Evolutionary conservation across 768 basidiomycete species (phyloP).

Genomic region (Russula foetens): DNA sequence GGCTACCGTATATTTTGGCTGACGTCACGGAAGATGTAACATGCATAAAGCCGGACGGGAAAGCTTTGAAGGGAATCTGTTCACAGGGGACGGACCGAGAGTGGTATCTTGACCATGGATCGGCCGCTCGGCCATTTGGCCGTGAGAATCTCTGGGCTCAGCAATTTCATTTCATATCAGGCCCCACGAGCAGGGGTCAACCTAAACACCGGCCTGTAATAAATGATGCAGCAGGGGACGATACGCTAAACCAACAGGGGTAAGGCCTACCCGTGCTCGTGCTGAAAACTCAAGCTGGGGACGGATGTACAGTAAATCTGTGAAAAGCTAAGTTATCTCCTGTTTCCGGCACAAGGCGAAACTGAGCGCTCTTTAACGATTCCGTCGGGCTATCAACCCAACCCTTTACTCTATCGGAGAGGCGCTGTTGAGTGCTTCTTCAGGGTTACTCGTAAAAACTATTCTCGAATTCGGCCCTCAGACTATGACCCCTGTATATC

Average conservation of each 20-base stretch:
- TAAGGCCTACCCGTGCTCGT: background rate
- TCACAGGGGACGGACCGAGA: background rate
- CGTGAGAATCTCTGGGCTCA: background rate
- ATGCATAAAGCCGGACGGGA: background rate
- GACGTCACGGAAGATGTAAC: background rate
- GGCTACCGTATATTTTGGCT: background rate
- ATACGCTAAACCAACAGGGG: constrained; percentile 1
- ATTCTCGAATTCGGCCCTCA: background rate
- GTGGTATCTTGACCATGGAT: background rate
- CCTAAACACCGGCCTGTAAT: background rate
- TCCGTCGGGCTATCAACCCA: background rate
- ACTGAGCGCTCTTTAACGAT: background rate
- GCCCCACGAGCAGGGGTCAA: background rate
- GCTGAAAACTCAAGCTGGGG: background rate
- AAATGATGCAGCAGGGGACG: background rate
- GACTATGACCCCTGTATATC: too few species aligned
- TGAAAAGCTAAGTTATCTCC: background rate
- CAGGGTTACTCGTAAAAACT: background rate
- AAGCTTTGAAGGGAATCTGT: background rate
- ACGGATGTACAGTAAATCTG: background rate
- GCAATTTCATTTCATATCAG: constrained; percentile 6
- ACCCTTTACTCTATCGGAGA: background rate
- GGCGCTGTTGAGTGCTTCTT: background rate
- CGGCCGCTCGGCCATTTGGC: background rate
- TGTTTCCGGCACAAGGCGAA: background rate